Percentiles rank a stretch among this genome's conserved stretches.
Conservation (phyloP, 306 rosid genomes). For the Fragaria ananassa region DNA sequence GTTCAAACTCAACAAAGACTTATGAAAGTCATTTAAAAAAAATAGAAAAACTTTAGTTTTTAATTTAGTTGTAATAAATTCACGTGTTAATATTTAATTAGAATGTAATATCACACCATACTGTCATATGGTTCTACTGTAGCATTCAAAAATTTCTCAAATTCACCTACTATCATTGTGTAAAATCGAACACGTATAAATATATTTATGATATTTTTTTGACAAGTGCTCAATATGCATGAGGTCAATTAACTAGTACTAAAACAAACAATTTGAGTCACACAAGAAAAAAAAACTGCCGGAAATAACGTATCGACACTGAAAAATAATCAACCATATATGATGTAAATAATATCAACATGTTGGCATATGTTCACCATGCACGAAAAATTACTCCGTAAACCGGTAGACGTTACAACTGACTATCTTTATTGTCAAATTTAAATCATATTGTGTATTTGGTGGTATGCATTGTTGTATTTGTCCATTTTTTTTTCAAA, state of each 20-base stretch:
- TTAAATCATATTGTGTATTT: neutral
- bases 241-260: neutral
- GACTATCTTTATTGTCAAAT: neutral
- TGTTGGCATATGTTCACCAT: neutral
- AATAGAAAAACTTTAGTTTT: too few relatives aligned
- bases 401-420: too few relatives aligned
- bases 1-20: too few relatives aligned
- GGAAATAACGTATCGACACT: neutral
- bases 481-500: neutral
- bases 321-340: neutral
- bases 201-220: neutral
- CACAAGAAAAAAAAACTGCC: neutral
- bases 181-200: too few relatives aligned
- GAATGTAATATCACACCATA: too few relatives aligned
- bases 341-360: neutral
- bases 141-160: too few relatives aligned
- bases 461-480: neutral
- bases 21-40: too few relatives aligned
- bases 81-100: too few relatives aligned
- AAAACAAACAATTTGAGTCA: neutral
- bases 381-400: neutral
- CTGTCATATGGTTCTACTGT: too few relatives aligned
- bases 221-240: neutral
- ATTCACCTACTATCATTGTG: too few relatives aligned
- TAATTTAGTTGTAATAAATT: too few relatives aligned